These are phyloP conservation scores for Colletotrichum salicis DNA, from an alignment of 2,329 filamentous ascomycete genomes.

Conservation along the genomic window DNA sequence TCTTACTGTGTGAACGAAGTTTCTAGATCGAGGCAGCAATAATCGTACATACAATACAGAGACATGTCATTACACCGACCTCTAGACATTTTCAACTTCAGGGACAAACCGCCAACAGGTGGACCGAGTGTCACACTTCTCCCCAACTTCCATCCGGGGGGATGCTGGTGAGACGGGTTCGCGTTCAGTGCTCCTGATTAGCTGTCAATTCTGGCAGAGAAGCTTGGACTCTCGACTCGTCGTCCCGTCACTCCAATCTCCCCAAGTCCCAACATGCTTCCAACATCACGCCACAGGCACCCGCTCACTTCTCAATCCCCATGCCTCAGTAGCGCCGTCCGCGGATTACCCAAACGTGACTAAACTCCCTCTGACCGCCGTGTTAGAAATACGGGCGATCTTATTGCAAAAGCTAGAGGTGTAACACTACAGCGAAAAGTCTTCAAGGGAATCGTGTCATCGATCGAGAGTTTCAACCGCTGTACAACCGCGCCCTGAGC, in stretches of 20 bases:
- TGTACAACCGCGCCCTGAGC: neutral
- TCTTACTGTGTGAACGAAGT: neutral
- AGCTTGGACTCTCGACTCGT: conserved; percentile 4
- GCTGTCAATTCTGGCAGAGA: conserved; percentile 1
- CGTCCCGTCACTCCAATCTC: neutral
- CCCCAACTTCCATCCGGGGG: neutral
- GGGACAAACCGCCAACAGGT: neutral
- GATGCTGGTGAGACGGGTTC: conserved; percentile 3
- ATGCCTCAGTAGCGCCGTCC: conserved; percentile 2
- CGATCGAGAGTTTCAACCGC: conserved; percentile 18
- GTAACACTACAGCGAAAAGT: neutral
- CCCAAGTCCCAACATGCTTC: neutral
- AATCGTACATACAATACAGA: neutral
- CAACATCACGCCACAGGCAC: conserved; percentile 22
- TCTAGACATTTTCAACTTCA: neutral
- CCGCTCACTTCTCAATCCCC: conserved; percentile 1
- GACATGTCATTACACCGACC: no score
- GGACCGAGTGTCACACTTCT: conserved; percentile 8
- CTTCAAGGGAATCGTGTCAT: neutral
- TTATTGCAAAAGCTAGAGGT: neutral
- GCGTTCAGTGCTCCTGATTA: neutral
- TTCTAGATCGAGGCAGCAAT: neutral
- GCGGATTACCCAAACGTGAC: conserved; percentile 25
- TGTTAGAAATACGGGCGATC: neutral
- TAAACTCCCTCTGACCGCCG: neutral